Evolutionary conservation across 768 basidiomycete species (phyloP).

Genomic region (Pleurotus sapidus): DNA sequence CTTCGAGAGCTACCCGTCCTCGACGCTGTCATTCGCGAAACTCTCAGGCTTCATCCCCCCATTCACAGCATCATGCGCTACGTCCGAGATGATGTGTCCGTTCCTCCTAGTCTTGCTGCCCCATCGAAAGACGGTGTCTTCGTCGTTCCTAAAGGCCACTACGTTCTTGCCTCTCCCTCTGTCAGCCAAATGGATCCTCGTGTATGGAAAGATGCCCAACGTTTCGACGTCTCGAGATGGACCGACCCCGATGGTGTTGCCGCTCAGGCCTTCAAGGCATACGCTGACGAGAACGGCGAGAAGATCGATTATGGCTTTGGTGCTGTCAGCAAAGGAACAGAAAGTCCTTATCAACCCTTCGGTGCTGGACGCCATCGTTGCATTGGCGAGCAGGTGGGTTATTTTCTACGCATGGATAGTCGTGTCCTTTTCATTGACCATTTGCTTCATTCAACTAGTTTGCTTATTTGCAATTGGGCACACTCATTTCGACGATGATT

Average conservation of each 20-base stretch:
- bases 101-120: conserved; percentile 78
- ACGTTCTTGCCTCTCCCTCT: conserved; percentile 84
- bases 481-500: conserved; percentile 75
- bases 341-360: conserved; percentile 95
- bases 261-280: conserved; percentile 71
- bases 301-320: conserved; percentile 98
- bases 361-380: conserved; percentile 96
- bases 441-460: conserved; percentile 46
- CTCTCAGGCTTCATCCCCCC: conserved; percentile 89
- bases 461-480: conserved; percentile 91
- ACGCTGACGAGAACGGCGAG: conserved; percentile 74
- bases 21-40: conserved; percentile 91
- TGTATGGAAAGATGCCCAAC: conserved; percentile 70
- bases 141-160: conserved; percentile 88
- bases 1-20: conserved; percentile 79
- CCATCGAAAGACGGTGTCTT: conserved; percentile 74
- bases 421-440: not conserved
- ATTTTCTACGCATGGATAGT: not conserved
- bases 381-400: conserved; percentile 80
- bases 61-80: conserved; percentile 96
- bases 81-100: conserved; percentile 79
- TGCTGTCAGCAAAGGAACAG: conserved; percentile 92
- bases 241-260: conserved; percentile 80
- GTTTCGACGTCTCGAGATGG: conserved; percentile 87
- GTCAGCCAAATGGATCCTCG: conserved; percentile 84